Percentiles rank a stretch among this genome's conserved stretches.
phyloP scores from a whole-genome alignment of 768 basidiomycete species.

The Fibroporia radiculosa region DNA sequence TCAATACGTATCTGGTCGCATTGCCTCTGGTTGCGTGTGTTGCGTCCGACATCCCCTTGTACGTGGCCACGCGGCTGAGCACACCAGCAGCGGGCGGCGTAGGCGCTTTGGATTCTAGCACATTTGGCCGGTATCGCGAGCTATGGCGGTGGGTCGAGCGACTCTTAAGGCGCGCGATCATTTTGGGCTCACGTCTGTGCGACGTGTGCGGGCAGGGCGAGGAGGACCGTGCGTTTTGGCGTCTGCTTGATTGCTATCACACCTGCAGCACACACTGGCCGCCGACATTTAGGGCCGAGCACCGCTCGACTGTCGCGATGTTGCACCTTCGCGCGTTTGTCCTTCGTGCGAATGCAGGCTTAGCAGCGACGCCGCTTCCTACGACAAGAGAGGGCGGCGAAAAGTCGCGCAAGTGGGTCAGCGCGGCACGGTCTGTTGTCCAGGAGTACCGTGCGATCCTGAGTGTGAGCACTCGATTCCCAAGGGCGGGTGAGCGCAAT shows the following conservation, averaged over 20 bases:
- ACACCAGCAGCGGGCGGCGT: constrained; percentile 20
- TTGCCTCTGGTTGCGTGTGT: constrained; percentile 46
- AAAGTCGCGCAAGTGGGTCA: constrained; percentile 49
- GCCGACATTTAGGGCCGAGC: constrained; percentile 64
- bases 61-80: constrained; percentile 21
- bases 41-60: constrained; percentile 35
- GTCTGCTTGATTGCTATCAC: constrained; percentile 53
- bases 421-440: constrained; percentile 56
- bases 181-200: constrained; percentile 48
- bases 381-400: constrained; percentile 18
- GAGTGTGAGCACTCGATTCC: constrained; percentile 64
- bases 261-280: constrained; percentile 68
- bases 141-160: constrained; percentile 83
- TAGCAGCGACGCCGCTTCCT: constrained; percentile 13
- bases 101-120: constrained; percentile 34
- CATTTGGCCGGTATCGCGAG: constrained; percentile 68
- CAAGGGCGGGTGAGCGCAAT: constrained; percentile 75
- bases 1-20: constrained; percentile 48
- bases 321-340: constrained; percentile 72
- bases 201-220: constrained; percentile 30
- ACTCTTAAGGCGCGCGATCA: constrained; percentile 72
- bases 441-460: constrained; percentile 67
- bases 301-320: constrained; percentile 61
- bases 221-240: constrained; percentile 42
- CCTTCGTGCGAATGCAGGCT: constrained; percentile 27